Percentiles rank a stretch among this genome's conserved stretches.
Evolutionary conservation across 2,329 filamentous ascomycete species (phyloP).

Genomic region (Xylaria sp.): DNA sequence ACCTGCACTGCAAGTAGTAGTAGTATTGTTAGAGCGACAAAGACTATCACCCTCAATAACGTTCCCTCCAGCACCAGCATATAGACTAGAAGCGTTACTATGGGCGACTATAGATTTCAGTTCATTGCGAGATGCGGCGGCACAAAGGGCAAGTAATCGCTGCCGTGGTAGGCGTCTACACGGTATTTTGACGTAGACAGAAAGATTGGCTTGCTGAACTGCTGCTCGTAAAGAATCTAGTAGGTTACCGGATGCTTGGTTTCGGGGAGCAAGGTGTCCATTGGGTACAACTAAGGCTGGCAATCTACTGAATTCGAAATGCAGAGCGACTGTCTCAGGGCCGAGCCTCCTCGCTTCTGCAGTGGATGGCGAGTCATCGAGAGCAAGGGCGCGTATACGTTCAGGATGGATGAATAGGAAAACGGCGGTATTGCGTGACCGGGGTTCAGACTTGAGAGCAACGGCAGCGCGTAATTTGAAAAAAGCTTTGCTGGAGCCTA

Average conservation of each 20-base stretch:
- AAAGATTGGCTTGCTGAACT: slow-evolving; percentile 33
- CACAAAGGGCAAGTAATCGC: slow-evolving; percentile 34
- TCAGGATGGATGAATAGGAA: slow-evolving; percentile 37
- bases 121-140: slow-evolving; percentile 32
- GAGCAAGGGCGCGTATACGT: slow-evolving; percentile 30
- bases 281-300: slow-evolving; percentile 35
- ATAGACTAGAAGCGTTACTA: slow-evolving; percentile 33
- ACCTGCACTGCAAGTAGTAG: slow-evolving; percentile 7
- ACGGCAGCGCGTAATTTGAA: slow-evolving; percentile 35
- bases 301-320: slow-evolving; percentile 34
- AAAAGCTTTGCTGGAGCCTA: slow-evolving; percentile 35
- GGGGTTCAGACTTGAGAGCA: slow-evolving; percentile 32
- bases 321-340: slow-evolving; percentile 33
- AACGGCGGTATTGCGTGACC: slow-evolving; percentile 30
- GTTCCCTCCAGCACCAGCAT: slow-evolving; percentile 33
- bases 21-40: slow-evolving; percentile 7
- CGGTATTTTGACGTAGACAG: slow-evolving; percentile 34
- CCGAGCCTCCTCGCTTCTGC: slow-evolving; percentile 28
- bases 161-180: slow-evolving; percentile 28
- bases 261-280: slow-evolving; percentile 34
- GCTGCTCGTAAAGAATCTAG: slow-evolving; percentile 34
- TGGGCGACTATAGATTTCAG: slow-evolving; percentile 32
- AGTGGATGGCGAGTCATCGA: slow-evolving; percentile 33
- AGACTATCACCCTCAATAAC: slow-evolving; percentile 34
- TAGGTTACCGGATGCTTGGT: slow-evolving; percentile 32